These are phyloP conservation scores for Picea glauca DNA, from an alignment of 75 land plant genomes.

Conservation along the genomic window DNA sequence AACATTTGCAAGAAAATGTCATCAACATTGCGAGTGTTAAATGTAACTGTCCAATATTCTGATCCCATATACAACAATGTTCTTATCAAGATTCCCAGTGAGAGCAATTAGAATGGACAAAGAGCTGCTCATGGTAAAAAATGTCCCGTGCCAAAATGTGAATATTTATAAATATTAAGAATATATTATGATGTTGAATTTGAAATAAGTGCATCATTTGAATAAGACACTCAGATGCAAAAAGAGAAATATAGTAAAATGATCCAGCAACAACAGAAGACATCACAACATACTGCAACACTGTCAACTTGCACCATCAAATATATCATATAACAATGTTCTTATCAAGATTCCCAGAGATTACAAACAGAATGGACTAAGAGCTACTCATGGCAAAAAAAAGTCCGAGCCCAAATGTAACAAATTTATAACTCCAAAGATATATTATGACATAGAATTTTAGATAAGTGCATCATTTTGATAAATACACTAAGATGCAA, in stretches of 20 bases:
- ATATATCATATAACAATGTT: not conserved
- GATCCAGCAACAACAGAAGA: not conserved
- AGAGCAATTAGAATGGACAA: not conserved
- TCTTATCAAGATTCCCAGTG: slow-evolving; percentile 1
- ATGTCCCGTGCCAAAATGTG: not conserved
- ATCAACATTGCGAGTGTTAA: slow-evolving; percentile 5
- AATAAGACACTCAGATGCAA: not conserved
- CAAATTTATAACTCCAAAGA: not conserved
- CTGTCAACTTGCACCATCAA: not conserved
- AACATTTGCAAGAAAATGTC: slow-evolving; percentile 15
- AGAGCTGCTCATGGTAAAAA: not conserved
- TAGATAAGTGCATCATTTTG: not conserved
- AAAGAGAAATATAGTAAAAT: not conserved
- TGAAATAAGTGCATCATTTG: not conserved
- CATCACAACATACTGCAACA: not conserved
- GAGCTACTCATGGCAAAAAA: not conserved
- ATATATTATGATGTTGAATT: not conserved
- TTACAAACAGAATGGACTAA: not conserved
- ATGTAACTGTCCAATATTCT: slow-evolving; percentile 2
- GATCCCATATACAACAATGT: not conserved
- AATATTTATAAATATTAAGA: not conserved
- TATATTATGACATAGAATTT: not conserved
- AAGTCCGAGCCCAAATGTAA: not conserved
- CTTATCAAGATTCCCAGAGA: slow-evolving; percentile 1
- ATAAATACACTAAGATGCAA: not conserved